Evolutionary conservation across 768 basidiomycete genomes (phyloP).

Genomic region (Agrocybe praecox): DNA sequence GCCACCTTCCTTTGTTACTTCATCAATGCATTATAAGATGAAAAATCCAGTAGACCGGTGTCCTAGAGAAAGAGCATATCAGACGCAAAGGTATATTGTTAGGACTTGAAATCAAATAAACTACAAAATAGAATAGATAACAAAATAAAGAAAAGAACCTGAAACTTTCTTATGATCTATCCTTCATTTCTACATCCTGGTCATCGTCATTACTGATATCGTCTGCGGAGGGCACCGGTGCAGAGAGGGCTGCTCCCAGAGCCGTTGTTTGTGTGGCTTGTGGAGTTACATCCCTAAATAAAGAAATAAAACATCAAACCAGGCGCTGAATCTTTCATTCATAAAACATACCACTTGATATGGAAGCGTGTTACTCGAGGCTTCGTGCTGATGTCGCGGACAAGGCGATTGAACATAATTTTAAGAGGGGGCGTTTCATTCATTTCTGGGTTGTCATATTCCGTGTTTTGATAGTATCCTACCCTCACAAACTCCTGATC

Average conservation of each 20-base stretch:
- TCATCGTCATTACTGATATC: constrained; percentile 24
- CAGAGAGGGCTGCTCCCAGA: constrained; percentile 27
- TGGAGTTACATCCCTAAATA: constrained; percentile 63
- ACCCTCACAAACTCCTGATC: constrained; percentile 99
- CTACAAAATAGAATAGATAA: constrained; percentile 6
- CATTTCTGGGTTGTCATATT: constrained; percentile 96
- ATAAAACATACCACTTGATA: constrained; percentile 73
- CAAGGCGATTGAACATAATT: constrained; percentile 78
- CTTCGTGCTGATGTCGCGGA: constrained; percentile 88
- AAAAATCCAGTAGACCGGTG: no score
- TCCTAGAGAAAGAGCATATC: background rate
- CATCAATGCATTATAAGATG: no score
- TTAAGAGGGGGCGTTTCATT: constrained; percentile 67
- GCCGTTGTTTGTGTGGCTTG: constrained; percentile 19
- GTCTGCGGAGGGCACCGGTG: constrained; percentile 30
- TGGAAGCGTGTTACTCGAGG: constrained; percentile 93
- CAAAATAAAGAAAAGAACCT: constrained; percentile 1
- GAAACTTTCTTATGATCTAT: constrained; percentile 8
- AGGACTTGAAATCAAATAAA: background rate
- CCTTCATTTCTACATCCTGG: constrained; percentile 12
- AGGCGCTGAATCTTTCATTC: constrained; percentile 2
- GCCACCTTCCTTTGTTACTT: no score
- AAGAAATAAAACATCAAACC: background rate
- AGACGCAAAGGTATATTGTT: background rate
- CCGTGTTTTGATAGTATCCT: constrained; percentile 99